Evolutionary conservation across 2,329 filamentous ascomycete species (phyloP), one percentile per base, ranked within the genome.

Genomic region (Ophiostoma piceae): DNA sequence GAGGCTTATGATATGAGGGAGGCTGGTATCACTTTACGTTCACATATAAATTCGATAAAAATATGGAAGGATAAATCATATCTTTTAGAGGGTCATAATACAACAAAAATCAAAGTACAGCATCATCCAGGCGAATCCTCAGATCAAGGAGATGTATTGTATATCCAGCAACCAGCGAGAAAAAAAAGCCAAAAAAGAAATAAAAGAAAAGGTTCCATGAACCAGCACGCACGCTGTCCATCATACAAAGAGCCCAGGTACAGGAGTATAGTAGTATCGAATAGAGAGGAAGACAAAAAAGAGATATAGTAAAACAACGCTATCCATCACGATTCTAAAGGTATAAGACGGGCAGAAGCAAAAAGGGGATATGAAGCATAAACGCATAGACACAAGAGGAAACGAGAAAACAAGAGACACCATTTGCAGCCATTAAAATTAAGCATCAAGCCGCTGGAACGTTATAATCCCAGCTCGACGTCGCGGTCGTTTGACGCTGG

Each of bases 401-500:
- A 39, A 26, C 8, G 19, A 11, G 16, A n/a, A 65, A n/a, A 39
- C 32, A 43, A 66, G n/a, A 47, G 43, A 47, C 43, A 19, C 43
- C 43, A n/a, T 47, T 47, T 19, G 7, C 16, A 47, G 19, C 43
- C 43, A 7, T 47, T 19, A 47, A 43, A 41, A 19, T 47, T 19
- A 47, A 47, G 26, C 19, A 43, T 2, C 22, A 39, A 41, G 16
- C 9, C 16, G 35, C 11, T 12, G 43, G 2, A 1, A 66, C 8
- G 11, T 22, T 43, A 66, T 41, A 66, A 32, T 14, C 65, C 65
- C 11, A 66, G 65, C 65, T 66, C 65, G 65, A 66, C 35, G n/a
- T 66, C 65, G n/a, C 65, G 65, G n/a, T 66, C 62, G 5, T 32
- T 66, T 37, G 64, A 16, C 8, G 9, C 35, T 12, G 39, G 3